A percentile compares a stretch with the other conserved stretches of the same genome.
phyloP scores from a whole-genome alignment of 345 rosid species.

The Cardamine resedifolia region DNA sequence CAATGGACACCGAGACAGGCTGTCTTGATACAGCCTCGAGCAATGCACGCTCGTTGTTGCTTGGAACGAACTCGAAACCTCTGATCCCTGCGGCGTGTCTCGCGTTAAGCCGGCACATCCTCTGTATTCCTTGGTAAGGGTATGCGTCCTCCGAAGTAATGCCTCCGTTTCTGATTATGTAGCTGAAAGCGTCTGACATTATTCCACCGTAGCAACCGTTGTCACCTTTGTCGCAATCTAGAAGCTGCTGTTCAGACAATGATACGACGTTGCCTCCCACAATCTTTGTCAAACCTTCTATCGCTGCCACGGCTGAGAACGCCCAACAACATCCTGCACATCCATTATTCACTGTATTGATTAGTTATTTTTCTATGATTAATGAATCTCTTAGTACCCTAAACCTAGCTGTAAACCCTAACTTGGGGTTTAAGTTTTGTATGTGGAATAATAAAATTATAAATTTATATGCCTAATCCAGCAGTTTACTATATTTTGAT shows the following conservation, averaged over 20 bases:
- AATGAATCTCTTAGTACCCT: neutral
- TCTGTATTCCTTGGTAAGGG: conserved; percentile 43
- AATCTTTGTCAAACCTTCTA: conserved; percentile 50
- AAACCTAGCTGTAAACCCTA: conserved; percentile 21
- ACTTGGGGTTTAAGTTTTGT: conserved; percentile 3
- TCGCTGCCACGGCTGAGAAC: conserved; percentile 61
- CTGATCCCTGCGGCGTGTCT: conserved; percentile 40
- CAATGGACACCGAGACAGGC: conserved; percentile 54
- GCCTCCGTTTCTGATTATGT: conserved; percentile 43
- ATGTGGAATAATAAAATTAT: neutral
- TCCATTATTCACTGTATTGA: neutral
- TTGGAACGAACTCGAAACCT: conserved; percentile 49
- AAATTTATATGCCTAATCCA: neutral
- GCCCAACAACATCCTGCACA: conserved; percentile 59
- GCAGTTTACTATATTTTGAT: neutral
- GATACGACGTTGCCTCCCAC: conserved; percentile 43
- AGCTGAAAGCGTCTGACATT: conserved; percentile 55
- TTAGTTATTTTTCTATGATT: neutral
- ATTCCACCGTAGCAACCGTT: conserved; percentile 60
- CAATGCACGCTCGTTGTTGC: conserved; percentile 51
- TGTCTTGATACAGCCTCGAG: conserved; percentile 56
- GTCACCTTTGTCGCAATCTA: conserved; percentile 47
- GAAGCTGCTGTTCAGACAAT: conserved; percentile 52
- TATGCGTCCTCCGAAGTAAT: conserved; percentile 50
- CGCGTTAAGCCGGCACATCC: neutral